Conservation (phyloP, 2,329 filamentous ascomycete genomes). For the Saccharata proteae region DNA sequence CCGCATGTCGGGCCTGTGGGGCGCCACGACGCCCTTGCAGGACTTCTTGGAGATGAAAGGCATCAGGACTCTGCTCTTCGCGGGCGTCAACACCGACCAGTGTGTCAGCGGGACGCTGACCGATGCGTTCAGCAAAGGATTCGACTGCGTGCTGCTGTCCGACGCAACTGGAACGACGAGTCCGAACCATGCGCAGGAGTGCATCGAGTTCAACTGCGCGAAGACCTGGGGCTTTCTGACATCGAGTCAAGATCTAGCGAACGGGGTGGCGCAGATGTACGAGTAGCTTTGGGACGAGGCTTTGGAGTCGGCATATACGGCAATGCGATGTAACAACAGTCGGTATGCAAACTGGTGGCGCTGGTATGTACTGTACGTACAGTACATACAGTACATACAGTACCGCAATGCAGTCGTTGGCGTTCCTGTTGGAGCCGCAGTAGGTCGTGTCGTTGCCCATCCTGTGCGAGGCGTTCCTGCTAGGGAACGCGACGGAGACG, state of each 20-base stretch:
- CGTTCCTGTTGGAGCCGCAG: too few relatives aligned
- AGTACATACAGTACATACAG: too few relatives aligned
- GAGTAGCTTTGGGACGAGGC: not conserved
- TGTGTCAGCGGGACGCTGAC: slow-evolving; percentile 30
- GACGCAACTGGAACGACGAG: slow-evolving; percentile 31
- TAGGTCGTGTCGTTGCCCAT: too few relatives aligned
- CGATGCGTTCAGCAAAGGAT: slow-evolving; percentile 31
- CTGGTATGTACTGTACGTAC: not conserved
- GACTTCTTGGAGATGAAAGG: slow-evolving; percentile 26
- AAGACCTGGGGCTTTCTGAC: slow-evolving; percentile 29
- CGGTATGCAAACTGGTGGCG: too few relatives aligned
- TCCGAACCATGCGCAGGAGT: slow-evolving; percentile 25
- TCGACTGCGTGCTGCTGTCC: slow-evolving; percentile 28
- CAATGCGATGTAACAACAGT: not conserved
- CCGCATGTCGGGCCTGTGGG: slow-evolving; percentile 30
- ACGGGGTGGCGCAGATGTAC: slow-evolving; percentile 12
- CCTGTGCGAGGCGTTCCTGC: too few relatives aligned
- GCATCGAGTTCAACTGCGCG: slow-evolving; percentile 28
- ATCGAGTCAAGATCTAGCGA: slow-evolving; percentile 21
- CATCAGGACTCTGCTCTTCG: slow-evolving; percentile 28
- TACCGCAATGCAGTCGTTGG: too few relatives aligned
- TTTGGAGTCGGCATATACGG: not conserved
- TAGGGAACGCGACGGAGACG: too few relatives aligned
- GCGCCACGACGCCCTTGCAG: slow-evolving; percentile 20
- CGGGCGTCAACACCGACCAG: slow-evolving; percentile 32